Conservation (phyloP, 2,329 filamentous ascomycete species). For the Fusarium sp. region DNA sequence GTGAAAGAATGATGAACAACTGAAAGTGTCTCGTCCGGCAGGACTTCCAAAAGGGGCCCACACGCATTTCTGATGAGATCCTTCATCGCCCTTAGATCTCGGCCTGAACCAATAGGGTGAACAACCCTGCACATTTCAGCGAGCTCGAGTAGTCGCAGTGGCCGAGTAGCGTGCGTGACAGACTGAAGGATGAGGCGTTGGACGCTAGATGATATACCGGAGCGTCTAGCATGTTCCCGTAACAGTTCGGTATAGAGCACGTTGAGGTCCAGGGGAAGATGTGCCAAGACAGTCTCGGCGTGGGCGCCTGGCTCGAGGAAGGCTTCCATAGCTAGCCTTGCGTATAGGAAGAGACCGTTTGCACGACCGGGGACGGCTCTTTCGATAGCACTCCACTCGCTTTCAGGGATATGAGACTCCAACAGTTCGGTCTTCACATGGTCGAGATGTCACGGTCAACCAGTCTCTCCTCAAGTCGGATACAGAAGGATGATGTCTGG, state of each 20-base stretch:
- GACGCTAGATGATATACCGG: conserved; percentile 19
- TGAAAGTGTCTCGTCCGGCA: conserved; percentile 34
- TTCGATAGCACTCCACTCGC: conserved; percentile 28
- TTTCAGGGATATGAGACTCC: conserved; percentile 29
- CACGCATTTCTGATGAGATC: conserved; percentile 16
- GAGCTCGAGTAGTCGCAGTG: conserved; percentile 39
- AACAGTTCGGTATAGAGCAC: conserved; percentile 34
- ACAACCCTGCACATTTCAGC: conserved; percentile 23
- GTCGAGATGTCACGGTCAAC: conserved; percentile 58
- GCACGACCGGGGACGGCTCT: conserved; percentile 39
- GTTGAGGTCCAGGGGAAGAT: conserved; percentile 33
- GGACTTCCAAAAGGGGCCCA: conserved; percentile 27
- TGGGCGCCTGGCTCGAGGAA: conserved; percentile 26
- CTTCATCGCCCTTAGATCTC: too few species aligned
- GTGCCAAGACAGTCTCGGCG: conserved; percentile 1
- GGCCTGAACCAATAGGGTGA: too few species aligned
- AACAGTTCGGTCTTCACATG: conserved; percentile 48
- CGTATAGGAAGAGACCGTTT: conserved; percentile 44
- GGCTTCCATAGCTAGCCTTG: conserved; percentile 40
- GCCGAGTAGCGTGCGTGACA: conserved; percentile 37
- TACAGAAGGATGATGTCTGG: conserved; percentile 40
- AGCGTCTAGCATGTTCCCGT: conserved; percentile 32
- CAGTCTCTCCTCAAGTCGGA: conserved; percentile 55
- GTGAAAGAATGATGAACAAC: conserved; percentile 40
- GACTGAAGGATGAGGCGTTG: conserved; percentile 38